These are phyloP conservation scores for Ascochyta pisi DNA, from an alignment of 2,329 filamentous ascomycete species.

Conservation along the genomic window DNA sequence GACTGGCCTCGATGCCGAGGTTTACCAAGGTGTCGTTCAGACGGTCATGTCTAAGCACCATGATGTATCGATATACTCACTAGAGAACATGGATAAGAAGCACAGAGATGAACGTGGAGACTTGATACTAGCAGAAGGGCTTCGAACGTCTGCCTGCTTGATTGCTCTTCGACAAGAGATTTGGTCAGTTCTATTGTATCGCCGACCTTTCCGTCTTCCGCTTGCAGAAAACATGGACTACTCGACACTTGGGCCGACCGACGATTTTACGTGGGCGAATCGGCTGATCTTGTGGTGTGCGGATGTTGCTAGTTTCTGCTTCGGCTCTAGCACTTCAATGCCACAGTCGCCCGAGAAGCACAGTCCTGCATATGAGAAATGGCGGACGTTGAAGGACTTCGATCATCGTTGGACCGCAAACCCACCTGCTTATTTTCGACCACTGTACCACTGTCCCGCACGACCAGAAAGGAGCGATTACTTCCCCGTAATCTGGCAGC, in stretches of 20 bases:
- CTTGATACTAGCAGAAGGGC: neutral
- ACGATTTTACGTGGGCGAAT: constrained; percentile 4
- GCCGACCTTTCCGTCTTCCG: neutral
- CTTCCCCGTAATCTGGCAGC: neutral
- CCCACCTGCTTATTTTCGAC: neutral
- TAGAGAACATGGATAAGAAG: constrained; percentile 4
- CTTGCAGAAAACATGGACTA: constrained; percentile 1
- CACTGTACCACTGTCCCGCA: neutral
- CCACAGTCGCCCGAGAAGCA: neutral
- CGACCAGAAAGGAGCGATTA: neutral
- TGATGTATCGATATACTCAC: neutral
- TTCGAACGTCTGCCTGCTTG: neutral
- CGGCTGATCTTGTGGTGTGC: constrained; percentile 1
- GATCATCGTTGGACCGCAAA: neutral
- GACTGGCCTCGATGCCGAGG: constrained; percentile 2
- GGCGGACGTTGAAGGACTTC: neutral
- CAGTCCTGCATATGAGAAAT: neutral
- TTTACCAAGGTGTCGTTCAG: neutral
- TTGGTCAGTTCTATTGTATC: constrained; percentile 3
- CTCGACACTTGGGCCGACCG: neutral
- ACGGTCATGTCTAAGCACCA: constrained; percentile 4
- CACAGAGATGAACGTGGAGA: neutral
- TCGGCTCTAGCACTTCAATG: neutral
- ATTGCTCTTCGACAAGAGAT: constrained; percentile 3
- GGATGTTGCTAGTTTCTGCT: constrained; percentile 1